These are phyloP conservation scores for Mercurialis annua DNA, from an alignment of 345 rosid genomes.

Conservation along the genomic window DNA sequence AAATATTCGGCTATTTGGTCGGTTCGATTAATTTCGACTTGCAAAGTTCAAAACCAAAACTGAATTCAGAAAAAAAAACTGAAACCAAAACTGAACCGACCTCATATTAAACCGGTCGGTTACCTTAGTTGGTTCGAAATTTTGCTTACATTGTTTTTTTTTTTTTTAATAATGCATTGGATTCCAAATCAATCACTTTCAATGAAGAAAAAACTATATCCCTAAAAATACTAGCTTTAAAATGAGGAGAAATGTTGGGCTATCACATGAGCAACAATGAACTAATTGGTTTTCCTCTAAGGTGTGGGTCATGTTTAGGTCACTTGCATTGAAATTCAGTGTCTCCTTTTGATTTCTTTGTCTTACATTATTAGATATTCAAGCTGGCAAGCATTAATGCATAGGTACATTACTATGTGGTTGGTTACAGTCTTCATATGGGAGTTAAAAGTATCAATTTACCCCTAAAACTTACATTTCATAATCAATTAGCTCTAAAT, in stretches of 20 bases:
- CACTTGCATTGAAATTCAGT: conserved; percentile 11
- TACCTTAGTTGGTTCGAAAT: no score
- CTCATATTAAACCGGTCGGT: no score
- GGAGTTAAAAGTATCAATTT: no score
- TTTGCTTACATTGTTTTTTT: no score
- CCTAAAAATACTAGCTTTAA: conserved; percentile 30
- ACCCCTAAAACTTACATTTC: no score
- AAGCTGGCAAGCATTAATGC: conserved; percentile 41
- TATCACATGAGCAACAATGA: conserved; percentile 13
- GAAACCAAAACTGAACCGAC: no score
- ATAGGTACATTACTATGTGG: background rate
- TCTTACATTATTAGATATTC: conserved; percentile 17
- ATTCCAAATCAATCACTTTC: conserved; percentile 61
- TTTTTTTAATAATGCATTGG: conserved; percentile 26
- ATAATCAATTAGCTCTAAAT: no score
- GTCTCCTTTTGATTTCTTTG: conserved; percentile 24
- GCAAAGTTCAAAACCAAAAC: no score
- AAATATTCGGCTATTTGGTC: no score
- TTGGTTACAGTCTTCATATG: background rate
- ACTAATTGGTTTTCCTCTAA: background rate
- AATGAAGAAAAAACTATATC: conserved; percentile 28
- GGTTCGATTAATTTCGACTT: no score
- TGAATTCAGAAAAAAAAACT: no score
- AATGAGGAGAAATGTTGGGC: conserved; percentile 11
- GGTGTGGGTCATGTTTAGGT: conserved; percentile 32